These are phyloP conservation scores for Cruciata laevipes DNA, from an alignment of 257 asterid species.

Conservation along the genomic window DNA sequence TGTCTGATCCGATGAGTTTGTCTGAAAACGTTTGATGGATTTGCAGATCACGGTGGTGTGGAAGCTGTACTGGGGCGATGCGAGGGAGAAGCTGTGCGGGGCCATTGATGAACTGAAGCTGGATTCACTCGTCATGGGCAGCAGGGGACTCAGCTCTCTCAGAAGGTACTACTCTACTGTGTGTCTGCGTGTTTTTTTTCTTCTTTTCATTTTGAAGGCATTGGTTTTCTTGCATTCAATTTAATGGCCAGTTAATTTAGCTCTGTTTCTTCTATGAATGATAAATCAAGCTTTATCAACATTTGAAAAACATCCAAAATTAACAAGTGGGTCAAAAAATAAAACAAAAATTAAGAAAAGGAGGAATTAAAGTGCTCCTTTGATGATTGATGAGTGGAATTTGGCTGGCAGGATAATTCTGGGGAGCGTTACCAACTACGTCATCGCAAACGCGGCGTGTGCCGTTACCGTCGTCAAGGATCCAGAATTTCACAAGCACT, in stretches of 20 bases:
- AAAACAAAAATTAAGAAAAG: too few relatives aligned
- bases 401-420: background rate
- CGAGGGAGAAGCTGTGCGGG: constrained; percentile 71
- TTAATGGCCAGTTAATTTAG: too few relatives aligned
- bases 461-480: background rate
- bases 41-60: constrained; percentile 52
- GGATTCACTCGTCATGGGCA: constrained; percentile 74
- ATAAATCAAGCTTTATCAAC: too few relatives aligned
- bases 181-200: background rate
- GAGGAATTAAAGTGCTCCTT: too few relatives aligned
- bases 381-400: background rate
- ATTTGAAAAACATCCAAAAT: too few relatives aligned
- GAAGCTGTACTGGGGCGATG: constrained; percentile 84
- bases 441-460: background rate
- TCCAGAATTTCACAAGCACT: constrained; percentile 2
- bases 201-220: too few relatives aligned
- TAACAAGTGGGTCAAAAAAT: too few relatives aligned
- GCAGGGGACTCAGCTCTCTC: constrained; percentile 72
- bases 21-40: background rate
- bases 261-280: too few relatives aligned
- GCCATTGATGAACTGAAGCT: constrained; percentile 60
- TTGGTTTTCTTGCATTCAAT: too few relatives aligned
- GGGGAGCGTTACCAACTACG: background rate
- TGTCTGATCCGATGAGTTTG: background rate
- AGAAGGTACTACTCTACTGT: constrained; percentile 33